Evolutionary conservation across 1,284 basidiomycete genomes (phyloP), one percentile per base, ranked within the genome.

Genomic region (Anthracocystis walkeri): DNA sequence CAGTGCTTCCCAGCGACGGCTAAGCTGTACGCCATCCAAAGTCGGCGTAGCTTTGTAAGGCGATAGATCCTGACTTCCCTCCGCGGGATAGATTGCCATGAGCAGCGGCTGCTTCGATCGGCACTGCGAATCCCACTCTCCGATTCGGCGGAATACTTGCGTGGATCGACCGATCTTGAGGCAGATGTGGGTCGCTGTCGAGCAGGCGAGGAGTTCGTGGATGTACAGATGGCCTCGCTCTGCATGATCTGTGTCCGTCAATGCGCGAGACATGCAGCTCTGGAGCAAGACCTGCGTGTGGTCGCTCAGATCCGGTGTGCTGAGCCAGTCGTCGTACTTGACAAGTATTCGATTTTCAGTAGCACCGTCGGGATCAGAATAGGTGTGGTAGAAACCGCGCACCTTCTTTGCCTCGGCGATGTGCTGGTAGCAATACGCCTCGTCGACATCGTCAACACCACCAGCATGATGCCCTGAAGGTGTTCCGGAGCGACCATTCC

Each of bases 151-250:
- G 27, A 79, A 76, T 0, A 74, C 70, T n/a, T 78, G 65, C 11
- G 27, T 61, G 0, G 78, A 59, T 0, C 79, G 56, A 0, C 79
- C 79, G 3, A 81, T 70, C 45, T 81, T 81, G 45, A 81, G 60
- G 42, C 75, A 76, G 0, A 71, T 10, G 29, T 73, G 69, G 3
- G 55, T 57, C 0, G 25, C 11, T 5, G 42, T 69, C 8, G 67
- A 68, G 7, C 52, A 64, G 12, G 69, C 75, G 7, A 60, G 51
- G 7, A 81, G 67, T 55, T 79, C 78, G 52, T 81, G 72, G 40
- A 80, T 68, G 67, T 81, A 81, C 21, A 80, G 29, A 51, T 81
- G 75, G 6, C 79, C 79, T 3, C 31, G 49, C 31, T 79, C 76
- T 7, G 21, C 44, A 0, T 41, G 52, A 35, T 80, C 78, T 0